These are phyloP conservation scores for Fusarium luffae DNA, from an alignment of 2,329 filamentous ascomycete genomes.

Conservation along the genomic window DNA sequence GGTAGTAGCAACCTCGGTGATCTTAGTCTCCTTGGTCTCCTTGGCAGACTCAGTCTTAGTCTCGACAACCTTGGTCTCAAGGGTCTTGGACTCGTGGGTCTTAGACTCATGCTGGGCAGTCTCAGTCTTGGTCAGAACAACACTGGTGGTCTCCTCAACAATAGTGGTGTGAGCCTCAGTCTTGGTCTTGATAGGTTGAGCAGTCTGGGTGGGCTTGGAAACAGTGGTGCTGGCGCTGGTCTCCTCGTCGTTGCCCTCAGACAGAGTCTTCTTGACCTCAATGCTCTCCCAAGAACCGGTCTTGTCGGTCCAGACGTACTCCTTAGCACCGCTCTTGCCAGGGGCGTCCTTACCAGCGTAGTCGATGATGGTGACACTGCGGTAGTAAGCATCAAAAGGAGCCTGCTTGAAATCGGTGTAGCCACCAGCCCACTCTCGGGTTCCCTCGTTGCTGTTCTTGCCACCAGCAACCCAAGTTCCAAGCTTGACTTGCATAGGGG, in stretches of 20 bases:
- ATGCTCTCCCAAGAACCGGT: conserved; percentile 64
- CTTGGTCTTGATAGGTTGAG: conserved; percentile 33
- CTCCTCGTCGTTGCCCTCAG: conserved; percentile 35
- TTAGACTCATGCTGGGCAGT: conserved; percentile 5
- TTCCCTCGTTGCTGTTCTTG: conserved; percentile 71
- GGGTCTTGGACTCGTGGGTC: conserved; percentile 11
- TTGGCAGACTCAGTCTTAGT: conserved; percentile 10
- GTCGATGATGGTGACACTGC: conserved; percentile 65
- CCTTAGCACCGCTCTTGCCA: conserved; percentile 54
- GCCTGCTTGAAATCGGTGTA: conserved; percentile 63
- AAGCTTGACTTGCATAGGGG: conserved; percentile 76
- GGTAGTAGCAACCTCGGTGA: conserved; percentile 1
- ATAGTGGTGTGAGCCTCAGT: conserved; percentile 22
- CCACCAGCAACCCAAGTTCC: conserved; percentile 74
- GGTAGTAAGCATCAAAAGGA: conserved; percentile 68
- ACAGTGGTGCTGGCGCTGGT: conserved; percentile 37
- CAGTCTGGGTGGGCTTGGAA: conserved; percentile 31
- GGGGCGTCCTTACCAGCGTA: conserved; percentile 62
- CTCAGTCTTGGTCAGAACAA: conserved; percentile 31
- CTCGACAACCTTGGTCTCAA: neutral
- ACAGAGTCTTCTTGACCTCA: conserved; percentile 57
- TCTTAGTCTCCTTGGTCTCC: conserved; percentile 17
- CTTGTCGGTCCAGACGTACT: conserved; percentile 64
- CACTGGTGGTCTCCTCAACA: conserved; percentile 20
- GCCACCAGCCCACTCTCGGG: conserved; percentile 77